Evolutionary conservation across 73 alveolate genomes (phyloP), one percentile per base, ranked within the genome.

Genomic region (Blepharisma stoltei): DNA sequence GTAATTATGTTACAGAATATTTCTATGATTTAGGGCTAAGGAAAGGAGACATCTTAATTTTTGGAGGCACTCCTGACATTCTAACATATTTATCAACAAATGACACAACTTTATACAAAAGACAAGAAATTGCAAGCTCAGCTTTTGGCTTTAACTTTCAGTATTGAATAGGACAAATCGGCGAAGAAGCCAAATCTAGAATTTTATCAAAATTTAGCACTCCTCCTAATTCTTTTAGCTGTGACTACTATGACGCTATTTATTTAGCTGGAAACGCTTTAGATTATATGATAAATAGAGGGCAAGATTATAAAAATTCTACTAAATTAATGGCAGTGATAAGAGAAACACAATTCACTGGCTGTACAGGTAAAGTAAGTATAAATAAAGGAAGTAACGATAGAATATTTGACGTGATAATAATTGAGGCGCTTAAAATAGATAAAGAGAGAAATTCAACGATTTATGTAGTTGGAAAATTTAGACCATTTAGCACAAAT

Each of bases 1-100:
- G 46, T 5, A 25, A 60, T 9, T 20, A 14, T n/a, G 45, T 60
- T 60, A 18, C 11, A 1, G 73, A 60, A 60, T n/a, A 4, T 18
- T 25, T 60, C 14, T 60, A 60, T 60, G 73, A 60, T 60, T n/a
- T 60, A 20, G 73, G 73, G 11, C 18, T 60, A 5, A 60, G 73
- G 4, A 60, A 60, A 60, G 73, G 73, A 20, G 73, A 60, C 37
- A 20, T 60, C 11, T 60, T 18, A 2, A 20, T 25, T 25, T 8
- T 60, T 8, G n/a, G 18, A 20, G 41, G 41, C 0, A 38, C 37
- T 1, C n/a, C 45, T 18, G 46, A 25, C 5, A 25, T 60, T 60
- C 2, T 60, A 14, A 38, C 14, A 18, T 18, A 20, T 60, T 60
- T 60, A 14, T 8, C 49, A 14, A 25, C 11, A 60, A 25, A 60